Conservation (phyloP, 2,329 filamentous ascomycete genomes). For the Aureobasidium sp. region DNA sequence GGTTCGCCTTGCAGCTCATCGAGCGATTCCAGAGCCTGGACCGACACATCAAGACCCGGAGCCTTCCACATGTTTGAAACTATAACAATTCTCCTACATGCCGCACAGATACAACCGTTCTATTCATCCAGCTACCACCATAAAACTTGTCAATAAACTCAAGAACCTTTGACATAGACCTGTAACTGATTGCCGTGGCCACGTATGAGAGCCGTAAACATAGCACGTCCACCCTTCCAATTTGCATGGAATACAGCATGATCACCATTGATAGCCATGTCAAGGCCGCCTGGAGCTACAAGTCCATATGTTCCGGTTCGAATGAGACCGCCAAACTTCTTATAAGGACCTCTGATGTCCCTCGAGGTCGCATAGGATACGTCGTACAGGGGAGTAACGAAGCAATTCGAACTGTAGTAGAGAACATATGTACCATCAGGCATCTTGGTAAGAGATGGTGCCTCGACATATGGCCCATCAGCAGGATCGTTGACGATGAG, state of each 20-base stretch:
- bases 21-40: background rate
- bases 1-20: background rate
- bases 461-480: conserved; percentile 28
- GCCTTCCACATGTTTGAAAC: too few relatives aligned
- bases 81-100: background rate
- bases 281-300: conserved; percentile 24
- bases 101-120: background rate
- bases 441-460: conserved; percentile 22
- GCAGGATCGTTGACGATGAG: conserved; percentile 22
- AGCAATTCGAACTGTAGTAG: conserved; percentile 20
- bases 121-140: background rate
- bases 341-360: conserved; percentile 17
- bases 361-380: conserved; percentile 17
- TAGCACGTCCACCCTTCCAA: conserved; percentile 16
- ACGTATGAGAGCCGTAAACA: conserved; percentile 17
- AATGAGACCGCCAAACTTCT: conserved; percentile 23
- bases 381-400: conserved; percentile 16
- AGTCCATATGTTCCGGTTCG: conserved; percentile 21
- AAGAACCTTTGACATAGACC: background rate
- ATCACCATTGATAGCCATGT: conserved; percentile 25
- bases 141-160: background rate
- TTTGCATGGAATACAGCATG: conserved; percentile 27
- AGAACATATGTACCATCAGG: conserved; percentile 17
- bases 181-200: background rate
- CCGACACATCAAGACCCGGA: background rate